Base-by-base conservation (phyloP, 2,329 filamentous ascomycete species). In the Aplosporella prunicola region DNA sequence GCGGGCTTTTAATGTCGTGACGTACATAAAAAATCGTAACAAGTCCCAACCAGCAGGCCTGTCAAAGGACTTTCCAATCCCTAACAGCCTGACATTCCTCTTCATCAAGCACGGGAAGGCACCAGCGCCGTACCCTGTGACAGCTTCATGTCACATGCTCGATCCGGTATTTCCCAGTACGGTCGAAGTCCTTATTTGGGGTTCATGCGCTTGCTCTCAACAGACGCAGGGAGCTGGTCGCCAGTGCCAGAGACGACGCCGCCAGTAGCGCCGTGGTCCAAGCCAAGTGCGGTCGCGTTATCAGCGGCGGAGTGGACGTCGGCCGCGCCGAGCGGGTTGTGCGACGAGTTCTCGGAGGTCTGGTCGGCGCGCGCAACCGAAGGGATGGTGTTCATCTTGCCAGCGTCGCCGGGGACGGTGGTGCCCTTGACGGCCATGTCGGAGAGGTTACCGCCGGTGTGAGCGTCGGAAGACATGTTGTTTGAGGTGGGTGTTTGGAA, bases 351-450 rank as follows among this genome's bases (percentile, higher is more conserved):
- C 3, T 28, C 9, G 14, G 43, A 29, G 9, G 29, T 27, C 43
- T 72, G 64, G 45, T 69, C 64, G 2, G 67, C 67, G 5, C 65
- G 62, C 16, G 68, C 59, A 2, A 65, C 60, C 3, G 68, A 71
- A 10, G 66, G 64, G 42, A 72, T 67, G 32, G 55, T 54, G 45
- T 62, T 61, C 45, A 58, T 55, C 17, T 61, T 54, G 38, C 65
- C 66, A 26, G 68, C 65, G 44, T 70, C 66, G 39, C 61, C 57
- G 36, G 68, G 68, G 23, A 69, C 51, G 1, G 42, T 45, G 10
- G 56, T 61, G 33, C 57, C 58, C 3, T 45, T 43, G 3, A 38
- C 46, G 34, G 58, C 58, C 53, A 62, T 61, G 39, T 59, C 53
- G 36, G 47, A 45, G 30, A 63, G 55, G 46, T 48, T 41, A 27